Evolutionary conservation across 345 rosid species (phyloP).

Genomic region (Hypericum androsaemum): DNA sequence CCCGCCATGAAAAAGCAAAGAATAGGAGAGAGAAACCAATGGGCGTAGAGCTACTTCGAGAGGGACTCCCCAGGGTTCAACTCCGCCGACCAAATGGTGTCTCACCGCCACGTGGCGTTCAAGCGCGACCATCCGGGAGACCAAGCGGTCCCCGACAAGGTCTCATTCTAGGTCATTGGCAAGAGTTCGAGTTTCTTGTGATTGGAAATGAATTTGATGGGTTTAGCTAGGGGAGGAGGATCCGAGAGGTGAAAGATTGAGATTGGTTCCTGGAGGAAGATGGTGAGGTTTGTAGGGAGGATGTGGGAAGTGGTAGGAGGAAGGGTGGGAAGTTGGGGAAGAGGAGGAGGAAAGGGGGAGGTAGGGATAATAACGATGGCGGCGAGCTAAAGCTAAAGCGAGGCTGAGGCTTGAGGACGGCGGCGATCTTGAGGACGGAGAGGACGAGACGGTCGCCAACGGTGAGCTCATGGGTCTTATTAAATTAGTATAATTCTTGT

Average conservation of each 20-base stretch:
- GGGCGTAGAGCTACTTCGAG: constrained; percentile 22
- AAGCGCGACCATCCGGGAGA: constrained; percentile 13
- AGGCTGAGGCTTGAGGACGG: too few relatives aligned
- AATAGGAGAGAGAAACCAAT: too few relatives aligned
- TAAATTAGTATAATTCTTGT: too few relatives aligned
- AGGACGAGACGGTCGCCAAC: too few relatives aligned
- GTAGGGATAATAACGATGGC: constrained; percentile 31
- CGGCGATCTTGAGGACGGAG: too few relatives aligned
- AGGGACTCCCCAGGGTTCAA: constrained; percentile 42
- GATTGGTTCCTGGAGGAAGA: constrained; percentile 71
- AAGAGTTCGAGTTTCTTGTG: constrained; percentile 68
- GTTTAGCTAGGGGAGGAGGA: constrained; percentile 35
- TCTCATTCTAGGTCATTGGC: constrained; percentile 51
- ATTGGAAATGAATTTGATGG: constrained; percentile 64
- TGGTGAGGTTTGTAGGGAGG: constrained; percentile 16
- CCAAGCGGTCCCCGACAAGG: constrained; percentile 25
- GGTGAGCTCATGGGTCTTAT: too few relatives aligned
- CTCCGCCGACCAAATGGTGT: constrained; percentile 42
- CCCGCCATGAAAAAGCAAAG: neutral
- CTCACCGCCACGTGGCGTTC: constrained; percentile 53
- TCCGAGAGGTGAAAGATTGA: constrained; percentile 39
- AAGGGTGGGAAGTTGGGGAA: too few relatives aligned
- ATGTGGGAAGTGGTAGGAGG: constrained; percentile 19
- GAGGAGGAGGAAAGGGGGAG: constrained; percentile 10
- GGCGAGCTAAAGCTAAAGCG: too few relatives aligned